phyloP scores from a whole-genome alignment of 352 stramenopile species.

The Saprolegnia parasitica region DNA sequence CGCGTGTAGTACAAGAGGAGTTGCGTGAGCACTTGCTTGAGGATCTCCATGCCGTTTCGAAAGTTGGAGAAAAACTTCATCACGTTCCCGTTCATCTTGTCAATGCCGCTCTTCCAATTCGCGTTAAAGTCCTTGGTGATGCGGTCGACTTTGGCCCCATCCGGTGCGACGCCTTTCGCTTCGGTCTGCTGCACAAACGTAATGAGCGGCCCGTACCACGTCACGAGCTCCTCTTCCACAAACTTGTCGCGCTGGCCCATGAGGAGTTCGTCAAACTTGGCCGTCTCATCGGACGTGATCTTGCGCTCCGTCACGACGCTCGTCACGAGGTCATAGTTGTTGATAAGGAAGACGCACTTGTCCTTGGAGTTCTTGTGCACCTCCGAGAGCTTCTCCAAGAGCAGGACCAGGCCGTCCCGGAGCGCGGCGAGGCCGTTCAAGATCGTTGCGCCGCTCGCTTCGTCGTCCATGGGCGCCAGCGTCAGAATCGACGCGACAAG shows the following conservation, averaged over 20 bases:
- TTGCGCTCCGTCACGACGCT: constrained; percentile 93
- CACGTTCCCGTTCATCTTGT: constrained; percentile 97
- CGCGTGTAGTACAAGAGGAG: constrained; percentile 98
- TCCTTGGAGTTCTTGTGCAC: constrained; percentile 92
- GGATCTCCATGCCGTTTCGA: constrained; percentile 98
- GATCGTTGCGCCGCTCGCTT: constrained; percentile 90
- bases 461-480: constrained; percentile 83
- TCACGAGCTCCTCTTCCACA: constrained; percentile 94
- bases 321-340: constrained; percentile 97
- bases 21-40: constrained; percentile 98
- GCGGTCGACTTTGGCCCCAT: constrained; percentile 87
- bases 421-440: constrained; percentile 87
- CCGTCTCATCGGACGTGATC: constrained; percentile 92
- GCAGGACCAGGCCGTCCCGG: constrained; percentile 72
- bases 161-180: constrained; percentile 48
- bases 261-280: constrained; percentile 92
- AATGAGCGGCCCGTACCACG: constrained; percentile 95
- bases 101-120: constrained; percentile 94
- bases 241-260: constrained; percentile 93
- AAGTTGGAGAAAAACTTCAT: constrained; percentile 98
- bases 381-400: constrained; percentile 83
- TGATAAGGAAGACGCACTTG: constrained; percentile 96
- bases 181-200: constrained; percentile 96
- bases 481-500: constrained; percentile 95
- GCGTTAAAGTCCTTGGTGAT: constrained; percentile 95